phyloP scores from a whole-genome alignment of 2,329 filamentous ascomycete species.

The Biscogniauxia sp. region DNA sequence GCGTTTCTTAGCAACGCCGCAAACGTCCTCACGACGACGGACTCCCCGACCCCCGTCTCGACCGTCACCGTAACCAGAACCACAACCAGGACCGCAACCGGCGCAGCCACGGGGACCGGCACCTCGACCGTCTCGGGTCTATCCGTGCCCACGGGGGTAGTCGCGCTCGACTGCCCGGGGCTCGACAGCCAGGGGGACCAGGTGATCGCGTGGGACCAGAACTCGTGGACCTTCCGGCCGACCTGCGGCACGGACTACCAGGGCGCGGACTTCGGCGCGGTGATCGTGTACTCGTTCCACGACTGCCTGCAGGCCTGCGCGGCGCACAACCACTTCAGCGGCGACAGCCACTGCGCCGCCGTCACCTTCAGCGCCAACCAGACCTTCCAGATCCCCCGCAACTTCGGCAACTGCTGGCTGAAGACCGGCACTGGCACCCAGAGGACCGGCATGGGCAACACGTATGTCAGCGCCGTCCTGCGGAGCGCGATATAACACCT shows the following conservation, averaged over 20 bases:
- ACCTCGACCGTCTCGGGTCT: conserved; percentile 5
- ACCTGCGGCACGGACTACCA: conserved; percentile 13
- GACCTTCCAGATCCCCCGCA: conserved; percentile 5
- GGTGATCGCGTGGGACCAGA: conserved; percentile 6
- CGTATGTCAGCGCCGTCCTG: not conserved
- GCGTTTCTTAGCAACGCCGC: not conserved
- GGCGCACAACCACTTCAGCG: conserved; percentile 16
- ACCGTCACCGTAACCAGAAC: not conserved
- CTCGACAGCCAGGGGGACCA: conserved; percentile 5
- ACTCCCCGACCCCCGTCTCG: not conserved
- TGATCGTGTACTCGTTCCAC: conserved; percentile 19
- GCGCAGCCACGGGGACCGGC: conserved; percentile 2
- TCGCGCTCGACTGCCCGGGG: conserved; percentile 19
- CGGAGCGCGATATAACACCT: not conserved
- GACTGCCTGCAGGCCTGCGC: conserved; percentile 22
- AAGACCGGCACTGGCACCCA: not conserved
- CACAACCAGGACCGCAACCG: conserved; percentile 4
- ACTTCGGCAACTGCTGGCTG: conserved; percentile 17
- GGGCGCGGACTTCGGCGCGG: conserved; percentile 13
- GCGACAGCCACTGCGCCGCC: conserved; percentile 11
- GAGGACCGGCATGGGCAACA: not conserved
- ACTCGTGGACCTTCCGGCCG: conserved; percentile 17
- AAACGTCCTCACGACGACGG: not conserved
- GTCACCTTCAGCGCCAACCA: conserved; percentile 16
- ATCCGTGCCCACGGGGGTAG: conserved; percentile 14